Evolutionary conservation across 345 rosid genomes (phyloP), one percentile per base, ranked within the genome.

Genomic region (Euphorbia peplus): DNA sequence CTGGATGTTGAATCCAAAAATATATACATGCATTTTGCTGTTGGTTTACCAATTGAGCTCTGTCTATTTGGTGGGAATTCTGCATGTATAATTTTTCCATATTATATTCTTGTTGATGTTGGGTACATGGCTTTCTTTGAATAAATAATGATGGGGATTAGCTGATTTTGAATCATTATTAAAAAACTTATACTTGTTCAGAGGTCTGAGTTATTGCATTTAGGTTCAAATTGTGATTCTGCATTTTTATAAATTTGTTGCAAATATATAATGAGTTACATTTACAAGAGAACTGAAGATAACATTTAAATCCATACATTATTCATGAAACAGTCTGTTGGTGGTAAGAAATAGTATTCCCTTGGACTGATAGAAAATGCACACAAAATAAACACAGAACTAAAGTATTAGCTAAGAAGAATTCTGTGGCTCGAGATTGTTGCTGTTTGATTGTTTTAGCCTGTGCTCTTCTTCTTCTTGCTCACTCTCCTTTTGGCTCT

Each of bases 391-490:
- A 60, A 68, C 25, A 19, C 37, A 28, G 29, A 60, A 25, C 30
- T 35, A 9, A 18, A 11, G 54, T 5, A 22, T 22, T 42, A 19
- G 53, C 21, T 70, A 46, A 55, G 74, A 26, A 71, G 22, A 75
- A 52, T 48, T 80, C 42, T 66, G 54, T 66, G 65, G 54, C 64
- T 77, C 53, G 14, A 24, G n/a, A 77, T 66, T 81, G 83, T 35
- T 64, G 67, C 60, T 60, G 73, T 67, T 80, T 76, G 57, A 4
- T 53, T 53, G 57, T 22, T 53, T 53, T 53, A 53, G 57, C 15
- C 14, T 8, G 52, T 60, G 74, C 76, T 78, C 76, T 62, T 76
- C 75, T 64, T 76, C 73, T 15, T 79, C 70, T 52, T 73, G 83
- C 19, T 75, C 79, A 2, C 14, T 59, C 56, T 77, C 81, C 67